Conservation (phyloP, 1,284 basidiomycete species). For the Takashimella tepidaria region DNA sequence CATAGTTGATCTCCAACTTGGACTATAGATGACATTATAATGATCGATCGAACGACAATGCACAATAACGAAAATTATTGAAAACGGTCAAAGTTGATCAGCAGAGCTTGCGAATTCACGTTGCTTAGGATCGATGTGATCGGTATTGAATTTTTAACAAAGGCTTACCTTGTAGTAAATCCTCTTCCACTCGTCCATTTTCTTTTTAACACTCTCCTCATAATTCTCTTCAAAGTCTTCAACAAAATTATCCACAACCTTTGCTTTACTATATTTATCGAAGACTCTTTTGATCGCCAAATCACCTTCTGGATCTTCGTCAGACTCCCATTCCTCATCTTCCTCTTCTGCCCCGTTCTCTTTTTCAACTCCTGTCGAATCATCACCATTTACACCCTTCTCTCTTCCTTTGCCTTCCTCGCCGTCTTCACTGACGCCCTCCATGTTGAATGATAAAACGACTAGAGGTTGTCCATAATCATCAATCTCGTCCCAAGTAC, state of each 20-base stretch:
- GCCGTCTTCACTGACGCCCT: slow-evolving; percentile 36
- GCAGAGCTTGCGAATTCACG: background rate
- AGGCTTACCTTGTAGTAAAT: slow-evolving; percentile 74
- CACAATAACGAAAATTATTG: too few relatives aligned
- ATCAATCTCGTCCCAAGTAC: slow-evolving; percentile 87
- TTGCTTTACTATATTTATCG: slow-evolving; percentile 80
- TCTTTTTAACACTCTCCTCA: slow-evolving; percentile 66
- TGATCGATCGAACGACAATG: too few relatives aligned
- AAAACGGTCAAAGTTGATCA: background rate
- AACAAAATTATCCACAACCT: slow-evolving; percentile 59
- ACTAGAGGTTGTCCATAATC: slow-evolving; percentile 61
- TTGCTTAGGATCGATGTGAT: too few relatives aligned
- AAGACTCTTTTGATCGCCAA: slow-evolving; percentile 76
- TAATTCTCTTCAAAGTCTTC: slow-evolving; percentile 72
- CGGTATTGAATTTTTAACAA: background rate
- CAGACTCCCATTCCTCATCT: slow-evolving; percentile 42
- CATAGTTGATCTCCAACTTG: slow-evolving; percentile 75
- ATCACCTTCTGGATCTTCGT: slow-evolving; percentile 56
- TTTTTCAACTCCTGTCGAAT: too few relatives aligned
- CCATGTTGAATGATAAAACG: slow-evolving; percentile 54
- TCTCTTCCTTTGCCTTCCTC: slow-evolving; percentile 29
- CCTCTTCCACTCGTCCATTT: slow-evolving; percentile 89
- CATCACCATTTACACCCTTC: too few relatives aligned
- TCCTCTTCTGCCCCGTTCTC: slow-evolving; percentile 15
- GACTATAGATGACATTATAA: slow-evolving; percentile 54